Conservation (phyloP, 1,284 basidiomycete genomes). For the Amylostereum chailletii region DNA sequence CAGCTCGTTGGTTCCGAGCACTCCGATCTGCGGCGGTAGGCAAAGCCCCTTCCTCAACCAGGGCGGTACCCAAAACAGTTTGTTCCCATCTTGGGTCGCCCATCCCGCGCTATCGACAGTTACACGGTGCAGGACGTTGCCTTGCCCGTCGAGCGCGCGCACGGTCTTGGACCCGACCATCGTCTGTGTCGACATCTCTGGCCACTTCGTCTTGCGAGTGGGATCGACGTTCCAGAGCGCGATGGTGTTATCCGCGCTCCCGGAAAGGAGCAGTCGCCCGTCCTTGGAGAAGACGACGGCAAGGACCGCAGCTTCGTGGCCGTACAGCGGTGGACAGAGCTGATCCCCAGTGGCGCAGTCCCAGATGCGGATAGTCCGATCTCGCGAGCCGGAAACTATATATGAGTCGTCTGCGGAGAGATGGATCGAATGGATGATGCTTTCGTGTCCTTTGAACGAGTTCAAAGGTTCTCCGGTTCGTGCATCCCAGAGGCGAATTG, state of each 20-base stretch:
- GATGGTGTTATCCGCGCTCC: background rate
- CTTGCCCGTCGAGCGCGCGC: too few species aligned
- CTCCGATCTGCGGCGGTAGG: too few species aligned
- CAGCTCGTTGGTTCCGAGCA: too few species aligned
- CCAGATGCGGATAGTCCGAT: constrained; percentile 10
- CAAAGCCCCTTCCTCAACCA: too few species aligned
- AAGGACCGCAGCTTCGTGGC: background rate
- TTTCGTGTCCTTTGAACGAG: constrained; percentile 6
- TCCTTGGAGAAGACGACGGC: background rate
- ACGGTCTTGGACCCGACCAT: too few species aligned
- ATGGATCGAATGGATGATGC: constrained; percentile 4
- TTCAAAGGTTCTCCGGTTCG: background rate
- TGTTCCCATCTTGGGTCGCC: too few species aligned
- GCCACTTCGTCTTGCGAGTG: too few species aligned
- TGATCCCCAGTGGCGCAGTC: constrained; percentile 1
- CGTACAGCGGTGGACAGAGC: background rate
- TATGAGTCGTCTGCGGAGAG: constrained; percentile 10
- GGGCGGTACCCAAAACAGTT: too few species aligned
- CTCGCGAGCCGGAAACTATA: constrained; percentile 10
- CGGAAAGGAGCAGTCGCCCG: background rate
- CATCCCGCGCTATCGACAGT: too few species aligned
- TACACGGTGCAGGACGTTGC: too few species aligned
- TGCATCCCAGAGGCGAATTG: constrained; percentile 3
- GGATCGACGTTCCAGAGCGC: background rate
- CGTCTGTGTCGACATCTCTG: too few species aligned